A percentile compares a stretch with the other conserved stretches of the same genome.
phyloP scores from a whole-genome alignment of 208 protist species.

The Trypanosoma brucei region DNA sequence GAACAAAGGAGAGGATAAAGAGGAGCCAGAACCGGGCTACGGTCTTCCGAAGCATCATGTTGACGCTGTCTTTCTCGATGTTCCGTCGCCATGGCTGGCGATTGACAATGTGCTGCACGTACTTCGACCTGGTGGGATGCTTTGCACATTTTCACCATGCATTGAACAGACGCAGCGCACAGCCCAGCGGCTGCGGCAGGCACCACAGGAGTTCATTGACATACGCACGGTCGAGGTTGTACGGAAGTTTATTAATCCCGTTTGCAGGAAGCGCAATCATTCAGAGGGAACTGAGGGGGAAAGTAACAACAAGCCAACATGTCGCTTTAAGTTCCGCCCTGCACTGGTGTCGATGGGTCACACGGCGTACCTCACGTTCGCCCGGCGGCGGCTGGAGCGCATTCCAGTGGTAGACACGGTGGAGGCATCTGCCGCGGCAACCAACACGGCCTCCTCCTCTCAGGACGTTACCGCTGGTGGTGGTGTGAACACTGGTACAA shows the following conservation, averaged over 20 bases:
- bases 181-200: conserved; percentile 46
- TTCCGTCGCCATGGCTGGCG: conserved; percentile 83
- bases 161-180: conserved; percentile 92
- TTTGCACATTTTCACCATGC: conserved; percentile 92
- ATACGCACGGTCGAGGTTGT: conserved; percentile 86
- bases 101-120: conserved; percentile 85
- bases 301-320: not conserved
- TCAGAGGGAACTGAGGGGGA: conserved; percentile 15
- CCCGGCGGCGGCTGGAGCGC: conserved; percentile 53
- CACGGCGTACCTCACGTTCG: conserved; percentile 91
- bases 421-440: conserved; percentile 7
- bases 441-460: not conserved
- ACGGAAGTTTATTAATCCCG: conserved; percentile 68
- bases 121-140: conserved; percentile 73
- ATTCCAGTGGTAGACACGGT: conserved; percentile 10
- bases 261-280: conserved; percentile 53
- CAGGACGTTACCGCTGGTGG: not conserved
- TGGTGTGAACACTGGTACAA: not conserved
- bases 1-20: conserved; percentile 26
- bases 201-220: conserved; percentile 72
- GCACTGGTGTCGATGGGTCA: conserved; percentile 77
- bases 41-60: conserved; percentile 63
- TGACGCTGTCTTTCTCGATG: conserved; percentile 92
- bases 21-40: conserved; percentile 52
- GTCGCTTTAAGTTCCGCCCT: conserved; percentile 46